phyloP scores from a whole-genome alignment of 2,329 filamentous ascomycete genomes.

The Pseudonectria foliicola region DNA sequence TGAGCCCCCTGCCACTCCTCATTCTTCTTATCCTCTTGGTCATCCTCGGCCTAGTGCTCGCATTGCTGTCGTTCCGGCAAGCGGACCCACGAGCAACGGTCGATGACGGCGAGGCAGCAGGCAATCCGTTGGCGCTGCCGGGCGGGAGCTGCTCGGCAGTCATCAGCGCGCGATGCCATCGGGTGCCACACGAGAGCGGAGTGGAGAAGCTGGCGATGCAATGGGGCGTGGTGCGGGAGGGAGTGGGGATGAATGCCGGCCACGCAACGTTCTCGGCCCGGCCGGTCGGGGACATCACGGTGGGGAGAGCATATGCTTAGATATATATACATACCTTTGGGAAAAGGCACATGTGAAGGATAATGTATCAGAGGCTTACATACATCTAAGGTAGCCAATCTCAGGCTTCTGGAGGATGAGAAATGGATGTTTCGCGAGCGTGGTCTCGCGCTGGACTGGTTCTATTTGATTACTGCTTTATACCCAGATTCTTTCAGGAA shows the following conservation, averaged over 20 bases:
- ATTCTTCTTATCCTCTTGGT: constrained; percentile 34
- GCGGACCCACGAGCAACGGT: constrained; percentile 29
- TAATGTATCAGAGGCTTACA: constrained; percentile 2
- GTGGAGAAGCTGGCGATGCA: constrained; percentile 32
- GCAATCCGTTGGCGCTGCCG: constrained; percentile 42
- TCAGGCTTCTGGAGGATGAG: too few relatives aligned
- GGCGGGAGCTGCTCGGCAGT: constrained; percentile 46
- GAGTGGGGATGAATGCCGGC: constrained; percentile 30
- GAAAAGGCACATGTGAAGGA: constrained; percentile 2
- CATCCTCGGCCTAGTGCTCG: constrained; percentile 25
- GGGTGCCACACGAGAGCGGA: constrained; percentile 21
- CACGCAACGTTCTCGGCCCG: constrained; percentile 39
- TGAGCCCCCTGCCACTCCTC: constrained; percentile 37
- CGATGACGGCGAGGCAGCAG: constrained; percentile 28
- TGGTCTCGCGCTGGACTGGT: too few relatives aligned
- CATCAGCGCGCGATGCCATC: constrained; percentile 43
- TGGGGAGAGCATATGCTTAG: constrained; percentile 20
- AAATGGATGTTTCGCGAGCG: too few relatives aligned
- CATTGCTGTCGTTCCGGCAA: constrained; percentile 34
- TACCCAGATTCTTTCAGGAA: constrained; percentile 11
- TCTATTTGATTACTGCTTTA: constrained; percentile 5
- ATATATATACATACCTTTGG: too few relatives aligned
- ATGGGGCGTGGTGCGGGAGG: constrained; percentile 41
- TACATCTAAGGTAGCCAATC: too few relatives aligned
- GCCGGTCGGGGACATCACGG: constrained; percentile 19